Conservation (phyloP, 306 rosid genomes). For the Castanospermum australe region DNA sequence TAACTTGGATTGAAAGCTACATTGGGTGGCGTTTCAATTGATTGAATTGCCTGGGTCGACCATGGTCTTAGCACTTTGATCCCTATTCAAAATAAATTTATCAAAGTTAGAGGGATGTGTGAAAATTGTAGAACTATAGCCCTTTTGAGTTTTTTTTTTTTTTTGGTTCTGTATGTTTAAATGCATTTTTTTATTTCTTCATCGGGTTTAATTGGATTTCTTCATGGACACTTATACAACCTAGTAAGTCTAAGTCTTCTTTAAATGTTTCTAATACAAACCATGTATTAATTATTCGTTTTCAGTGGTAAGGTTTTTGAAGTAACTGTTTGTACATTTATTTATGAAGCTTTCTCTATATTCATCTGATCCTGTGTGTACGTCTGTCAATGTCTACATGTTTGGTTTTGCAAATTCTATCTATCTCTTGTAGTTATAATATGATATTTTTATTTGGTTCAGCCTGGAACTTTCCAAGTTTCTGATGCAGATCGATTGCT, state of each 20-base stretch:
- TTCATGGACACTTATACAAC: not conserved
- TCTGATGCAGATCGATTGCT: constrained; percentile 55
- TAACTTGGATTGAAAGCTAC: not conserved
- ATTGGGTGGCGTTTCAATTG: not conserved
- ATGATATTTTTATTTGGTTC: constrained; percentile 32
- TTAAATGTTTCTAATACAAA: not conserved
- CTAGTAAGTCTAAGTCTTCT: not conserved
- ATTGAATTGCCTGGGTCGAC: not conserved
- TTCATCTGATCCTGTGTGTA: not conserved
- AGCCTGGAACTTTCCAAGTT: constrained; percentile 59
- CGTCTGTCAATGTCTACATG: not conserved
- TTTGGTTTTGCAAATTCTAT: not conserved
- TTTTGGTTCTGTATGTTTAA: not conserved
- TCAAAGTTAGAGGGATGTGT: not conserved
- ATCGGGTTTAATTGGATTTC: not conserved
- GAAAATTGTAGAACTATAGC: not conserved
- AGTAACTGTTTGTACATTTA: not conserved
- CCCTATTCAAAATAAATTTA: not conserved
- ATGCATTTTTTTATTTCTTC: not conserved
- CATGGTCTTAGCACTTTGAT: not conserved
- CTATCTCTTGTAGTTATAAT: not conserved
- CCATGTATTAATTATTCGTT: not conserved
- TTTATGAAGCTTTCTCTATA: not conserved
- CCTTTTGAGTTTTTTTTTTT: not conserved
- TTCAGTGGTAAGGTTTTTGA: not conserved